Conservation (phyloP, 228 moss, liverwort and hornwort genomes). For the Sphagnum fallax region DNA sequence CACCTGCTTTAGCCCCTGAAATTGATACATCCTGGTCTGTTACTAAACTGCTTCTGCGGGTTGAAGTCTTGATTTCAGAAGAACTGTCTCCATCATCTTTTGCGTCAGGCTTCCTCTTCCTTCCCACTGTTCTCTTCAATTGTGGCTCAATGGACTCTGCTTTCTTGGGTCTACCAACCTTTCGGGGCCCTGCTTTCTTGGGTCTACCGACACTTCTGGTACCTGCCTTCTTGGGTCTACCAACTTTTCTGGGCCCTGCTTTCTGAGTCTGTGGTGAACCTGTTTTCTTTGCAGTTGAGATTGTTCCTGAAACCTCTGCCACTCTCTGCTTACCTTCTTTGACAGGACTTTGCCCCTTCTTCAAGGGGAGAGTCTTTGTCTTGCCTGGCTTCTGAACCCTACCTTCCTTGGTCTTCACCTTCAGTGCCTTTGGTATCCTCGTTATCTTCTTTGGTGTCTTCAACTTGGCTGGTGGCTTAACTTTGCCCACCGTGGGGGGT, state of each 20-base stretch:
- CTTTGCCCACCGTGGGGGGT: constrained; percentile 15
- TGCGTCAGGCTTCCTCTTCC: constrained; percentile 22
- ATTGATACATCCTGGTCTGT: constrained; percentile 37
- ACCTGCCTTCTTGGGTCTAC: too few relatives aligned
- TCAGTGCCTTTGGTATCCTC: constrained; percentile 19
- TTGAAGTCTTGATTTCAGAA: constrained; percentile 44
- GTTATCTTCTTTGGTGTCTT: constrained; percentile 28
- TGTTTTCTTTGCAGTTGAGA: constrained; percentile 21
- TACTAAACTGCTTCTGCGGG: constrained; percentile 27
- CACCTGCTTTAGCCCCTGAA: constrained; percentile 33
- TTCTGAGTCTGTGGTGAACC: constrained; percentile 11
- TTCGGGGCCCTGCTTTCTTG: constrained; percentile 29
- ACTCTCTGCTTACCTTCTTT: constrained; percentile 4
- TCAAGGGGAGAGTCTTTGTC: constrained; percentile 9
- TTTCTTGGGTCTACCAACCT: constrained; percentile 39
- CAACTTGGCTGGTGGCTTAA: constrained; percentile 23
- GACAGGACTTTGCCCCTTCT: neutral
- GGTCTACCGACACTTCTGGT: too few relatives aligned
- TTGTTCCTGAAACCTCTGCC: constrained; percentile 12
- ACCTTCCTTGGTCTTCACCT: constrained; percentile 16
- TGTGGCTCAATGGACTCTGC: constrained; percentile 13
- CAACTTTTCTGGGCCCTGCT: neutral
- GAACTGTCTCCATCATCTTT: constrained; percentile 44
- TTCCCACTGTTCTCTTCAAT: constrained; percentile 10
- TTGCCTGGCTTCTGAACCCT: neutral